Evolutionary conservation across 257 asterid genomes (phyloP).

Genomic region (Plantago major): DNA sequence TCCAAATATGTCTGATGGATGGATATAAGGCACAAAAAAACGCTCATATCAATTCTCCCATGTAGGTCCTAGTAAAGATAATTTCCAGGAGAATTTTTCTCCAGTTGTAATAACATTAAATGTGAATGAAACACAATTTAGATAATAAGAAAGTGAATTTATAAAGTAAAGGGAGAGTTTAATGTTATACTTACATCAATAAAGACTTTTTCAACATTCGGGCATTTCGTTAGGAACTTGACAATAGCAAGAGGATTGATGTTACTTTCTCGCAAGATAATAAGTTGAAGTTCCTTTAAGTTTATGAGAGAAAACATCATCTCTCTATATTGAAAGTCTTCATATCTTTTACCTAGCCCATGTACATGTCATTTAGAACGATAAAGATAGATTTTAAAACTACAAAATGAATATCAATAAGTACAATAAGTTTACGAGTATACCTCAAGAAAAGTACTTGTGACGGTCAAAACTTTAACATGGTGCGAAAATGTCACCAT

Average conservation of each 20-base stretch:
- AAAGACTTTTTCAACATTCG: neutral
- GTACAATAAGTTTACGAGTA: neutral
- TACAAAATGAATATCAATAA: neutral
- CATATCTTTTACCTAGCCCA: constrained; percentile 24
- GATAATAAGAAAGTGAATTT: neutral
- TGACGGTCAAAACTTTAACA: constrained; percentile 11
- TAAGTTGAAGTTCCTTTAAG: constrained; percentile 26
- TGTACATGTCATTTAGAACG: neutral
- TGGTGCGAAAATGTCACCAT: neutral
- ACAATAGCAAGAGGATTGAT: constrained; percentile 3
- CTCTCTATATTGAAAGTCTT: constrained; percentile 1
- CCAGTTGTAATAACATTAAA: too few relatives aligned
- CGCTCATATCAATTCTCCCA: constrained; percentile 6
- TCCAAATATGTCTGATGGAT: constrained; percentile 13
- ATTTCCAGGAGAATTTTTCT: constrained; percentile 17
- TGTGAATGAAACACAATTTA: neutral
- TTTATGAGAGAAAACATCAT: constrained; percentile 11
- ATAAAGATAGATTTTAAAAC: neutral
- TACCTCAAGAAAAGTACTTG: constrained; percentile 37
- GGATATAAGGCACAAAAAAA: constrained; percentile 4
- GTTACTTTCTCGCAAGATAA: constrained; percentile 24
- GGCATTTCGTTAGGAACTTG: neutral
- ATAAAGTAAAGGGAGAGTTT: neutral
- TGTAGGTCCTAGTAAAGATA: constrained; percentile 16
- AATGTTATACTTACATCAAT: neutral